Base-by-base conservation (phyloP, 2,329 filamentous ascomycete species). In the Cladosporium sp. region DNA sequence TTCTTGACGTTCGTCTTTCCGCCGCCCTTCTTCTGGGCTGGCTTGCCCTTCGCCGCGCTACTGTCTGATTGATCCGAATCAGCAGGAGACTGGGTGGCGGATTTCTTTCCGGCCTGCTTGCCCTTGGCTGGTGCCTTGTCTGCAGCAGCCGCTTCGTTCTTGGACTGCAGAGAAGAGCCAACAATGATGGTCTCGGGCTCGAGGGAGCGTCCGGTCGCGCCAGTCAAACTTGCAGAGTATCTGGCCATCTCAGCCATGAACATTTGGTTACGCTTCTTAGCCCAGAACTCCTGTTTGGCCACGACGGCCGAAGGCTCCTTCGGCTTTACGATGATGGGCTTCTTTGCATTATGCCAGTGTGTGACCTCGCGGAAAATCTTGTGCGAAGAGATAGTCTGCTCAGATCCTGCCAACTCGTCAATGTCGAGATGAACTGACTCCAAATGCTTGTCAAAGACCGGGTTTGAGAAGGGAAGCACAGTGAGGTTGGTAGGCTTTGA, bases 181-280 rank as follows among this genome's bases (percentile, higher is more conserved):
- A 82, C 78, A 1, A 87, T 80, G 51, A 90, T 82, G 3, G 77
- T 83, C 68, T 90, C 86, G 0, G 86, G 86, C 22, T 87, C 78
- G 5, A 90, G 77, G 2, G 75, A 76, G 63, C 85, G 88, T 3
- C 86, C 87, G 1, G 80, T 76, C 0, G 84, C 78, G 59, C 85
- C 87, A 0, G 86, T 88, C 49, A 91, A 76, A 70, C 86, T 89
- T 12, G 85, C 86, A 1, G 88, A 86, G 68, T 91, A 92, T 1
- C 80, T 77, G 28, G 80, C 79, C 72, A 88, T 88, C 60, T 89
- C 85, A 1, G 82, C 80, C 82, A 89, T 88, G 67, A 84, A 85
- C 54, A 76, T 78, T 65, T 91, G 87, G 45, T 87, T 85, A 55
- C 75, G 75, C 61, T 75, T 79, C 55, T 70, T 72, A 6, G 77